Percentiles rank a stretch among this genome's conserved stretches.
Evolutionary conservation across 2,329 filamentous ascomycete genomes (phyloP).

Genomic region (Metarhizium rileyi): DNA sequence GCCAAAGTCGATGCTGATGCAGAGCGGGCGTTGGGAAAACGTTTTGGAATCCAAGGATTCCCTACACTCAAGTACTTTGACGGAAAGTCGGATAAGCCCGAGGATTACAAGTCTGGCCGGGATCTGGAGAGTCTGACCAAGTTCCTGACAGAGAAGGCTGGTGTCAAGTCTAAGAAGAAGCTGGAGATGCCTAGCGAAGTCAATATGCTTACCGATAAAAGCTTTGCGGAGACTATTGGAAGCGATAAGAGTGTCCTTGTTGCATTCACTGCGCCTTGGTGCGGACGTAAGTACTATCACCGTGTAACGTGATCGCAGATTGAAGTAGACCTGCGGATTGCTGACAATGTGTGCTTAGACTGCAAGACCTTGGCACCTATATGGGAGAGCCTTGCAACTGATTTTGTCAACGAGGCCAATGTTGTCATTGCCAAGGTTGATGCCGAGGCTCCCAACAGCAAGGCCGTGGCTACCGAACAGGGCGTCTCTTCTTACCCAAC

Average conservation of each 20-base stretch:
- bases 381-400: constrained; percentile 79
- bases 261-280: constrained; percentile 97
- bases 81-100: constrained; percentile 77
- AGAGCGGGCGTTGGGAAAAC: constrained; percentile 73
- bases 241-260: constrained; percentile 84
- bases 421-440: constrained; percentile 94
- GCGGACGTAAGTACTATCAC: constrained; percentile 77
- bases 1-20: constrained; percentile 94
- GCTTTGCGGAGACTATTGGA: constrained; percentile 70
- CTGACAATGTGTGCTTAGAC: constrained; percentile 44
- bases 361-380: constrained; percentile 89
- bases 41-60: constrained; percentile 87
- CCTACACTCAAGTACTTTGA: constrained; percentile 97
- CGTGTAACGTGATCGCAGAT: too few species aligned
- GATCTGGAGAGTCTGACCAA: constrained; percentile 75
- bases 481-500: constrained; percentile 85
- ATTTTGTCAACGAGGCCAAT: constrained; percentile 66
- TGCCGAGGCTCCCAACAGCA: constrained; percentile 78
- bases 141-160: constrained; percentile 82
- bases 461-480: constrained; percentile 64
- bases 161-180: constrained; percentile 70
- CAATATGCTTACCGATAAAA: constrained; percentile 67
- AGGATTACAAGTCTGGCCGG: constrained; percentile 77
- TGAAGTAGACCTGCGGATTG: too few species aligned
- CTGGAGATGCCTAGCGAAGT: constrained; percentile 65